A percentile compares a stretch with the other conserved stretches of the same genome.
Conservation (phyloP, 2,329 filamentous ascomycete species). For the Colletotrichum limetticola region DNA sequence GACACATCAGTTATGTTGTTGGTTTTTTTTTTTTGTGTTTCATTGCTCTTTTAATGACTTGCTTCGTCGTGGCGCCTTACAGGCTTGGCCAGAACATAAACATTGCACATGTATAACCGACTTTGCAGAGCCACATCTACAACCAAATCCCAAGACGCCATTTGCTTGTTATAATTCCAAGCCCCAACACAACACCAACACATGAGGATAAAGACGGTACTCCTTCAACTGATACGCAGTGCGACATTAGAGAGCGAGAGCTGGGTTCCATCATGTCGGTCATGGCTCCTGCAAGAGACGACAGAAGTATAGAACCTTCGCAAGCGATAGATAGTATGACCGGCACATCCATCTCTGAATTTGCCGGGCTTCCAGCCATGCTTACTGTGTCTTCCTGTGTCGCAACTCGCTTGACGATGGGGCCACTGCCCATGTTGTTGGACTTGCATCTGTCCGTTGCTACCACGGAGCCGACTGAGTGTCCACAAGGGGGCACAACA, state of each 20-base stretch:
- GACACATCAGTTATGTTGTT: background rate
- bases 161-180: background rate
- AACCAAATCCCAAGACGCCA: background rate
- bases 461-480: background rate
- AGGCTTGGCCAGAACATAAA: background rate
- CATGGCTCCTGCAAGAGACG: background rate
- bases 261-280: background rate
- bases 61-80: background rate
- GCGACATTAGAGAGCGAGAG: background rate
- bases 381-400: background rate
- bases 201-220: background rate
- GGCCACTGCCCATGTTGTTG: background rate
- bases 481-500: background rate
- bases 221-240: background rate
- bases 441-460: background rate
- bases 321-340: background rate
- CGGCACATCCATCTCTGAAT: background rate
- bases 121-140: background rate
- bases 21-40: background rate
- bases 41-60: background rate
- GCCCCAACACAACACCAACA: background rate
- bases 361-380: background rate
- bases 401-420: too few relatives aligned
- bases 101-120: background rate
- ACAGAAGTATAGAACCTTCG: background rate